Percentiles rank a stretch among this genome's conserved stretches.
phyloP scores from a whole-genome alignment of 352 stramenopile species.

The Pythium grandisporangium region DNA sequence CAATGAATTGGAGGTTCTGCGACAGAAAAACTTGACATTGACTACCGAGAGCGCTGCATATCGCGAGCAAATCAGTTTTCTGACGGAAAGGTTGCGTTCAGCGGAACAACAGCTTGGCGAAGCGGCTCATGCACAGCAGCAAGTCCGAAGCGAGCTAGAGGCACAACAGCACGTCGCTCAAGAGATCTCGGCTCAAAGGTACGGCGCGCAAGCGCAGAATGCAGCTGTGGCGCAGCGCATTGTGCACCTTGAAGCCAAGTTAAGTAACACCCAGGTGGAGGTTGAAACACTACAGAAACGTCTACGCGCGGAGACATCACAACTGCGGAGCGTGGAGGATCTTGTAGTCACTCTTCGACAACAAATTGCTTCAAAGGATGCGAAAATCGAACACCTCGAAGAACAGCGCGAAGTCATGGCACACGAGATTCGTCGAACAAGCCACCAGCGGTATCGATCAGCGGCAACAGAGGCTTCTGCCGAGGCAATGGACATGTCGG shows the following conservation, averaged over 20 bases:
- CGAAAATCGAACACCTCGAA: conserved; percentile 43
- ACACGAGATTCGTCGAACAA: conserved; percentile 58
- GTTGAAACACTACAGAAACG: conserved; percentile 52
- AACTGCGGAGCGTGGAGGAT: conserved; percentile 53
- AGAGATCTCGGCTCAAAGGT: conserved; percentile 71
- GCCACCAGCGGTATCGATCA: conserved; percentile 42
- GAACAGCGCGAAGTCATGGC: conserved; percentile 72
- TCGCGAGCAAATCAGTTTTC: conserved; percentile 69
- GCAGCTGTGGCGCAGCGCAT: conserved; percentile 68
- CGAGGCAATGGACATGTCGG: conserved; percentile 52
- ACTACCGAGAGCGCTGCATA: conserved; percentile 48
- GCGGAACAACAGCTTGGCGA: conserved; percentile 32
- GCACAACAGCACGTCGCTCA: conserved; percentile 61
- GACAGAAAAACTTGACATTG: conserved; percentile 47
- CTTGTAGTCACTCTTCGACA: conserved; percentile 55
- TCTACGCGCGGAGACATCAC: conserved; percentile 32
- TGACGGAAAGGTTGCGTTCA: conserved; percentile 62
- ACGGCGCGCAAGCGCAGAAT: conserved; percentile 66
- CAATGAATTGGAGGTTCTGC: conserved; percentile 42
- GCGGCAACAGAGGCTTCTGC: too few species aligned
- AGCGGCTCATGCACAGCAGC: conserved; percentile 12
- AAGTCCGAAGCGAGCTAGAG: conserved; percentile 30
- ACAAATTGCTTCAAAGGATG: conserved; percentile 54
- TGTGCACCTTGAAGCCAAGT: conserved; percentile 63
- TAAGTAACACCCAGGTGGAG: conserved; percentile 64